Base-by-base conservation (phyloP, 106 monocot species). In the Narthecium ossifragum region DNA sequence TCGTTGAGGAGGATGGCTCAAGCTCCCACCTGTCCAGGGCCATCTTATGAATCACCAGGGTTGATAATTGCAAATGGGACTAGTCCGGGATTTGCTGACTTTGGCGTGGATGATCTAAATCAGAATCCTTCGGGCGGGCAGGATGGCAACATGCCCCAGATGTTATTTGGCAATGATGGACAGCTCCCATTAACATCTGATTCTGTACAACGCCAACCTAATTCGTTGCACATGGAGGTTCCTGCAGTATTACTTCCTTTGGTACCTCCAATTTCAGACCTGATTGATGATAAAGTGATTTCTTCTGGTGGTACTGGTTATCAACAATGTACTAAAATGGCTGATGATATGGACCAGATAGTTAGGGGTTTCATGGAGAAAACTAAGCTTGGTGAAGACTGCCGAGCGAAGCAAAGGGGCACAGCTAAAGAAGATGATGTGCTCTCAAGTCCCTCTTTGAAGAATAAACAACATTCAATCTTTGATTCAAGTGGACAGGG, bases 1-100 rank as follows among this genome's bases (percentile, higher is more conserved):
- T 61, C 63, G 69, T 28, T 66, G 4, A 62, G 83, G 61, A 77
- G 77, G 37, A 70, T 60, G 29, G 38, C 37, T 31, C 79, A 79
- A 29, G 71, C 31, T 14, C 64, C 79, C 47, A 17, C 71, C n/a
- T 34, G 34, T 57, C 40, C 73, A 52, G 74, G 66, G 20, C 26
- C 74, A 46, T 64, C 66, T 3, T 73, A 74, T 72, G 84, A 84
- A 15, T 36, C 69, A 11, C 30, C 80, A 9, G 64, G 49, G 13
- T 26, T 63, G 29, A 61, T 73, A 55, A 65, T 34, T 3, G 69
- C 75, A 31, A 71, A 74, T 78, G 69, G 67, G 41, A 31, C 26
- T n/a, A 75, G 70, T 50, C 77, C 86, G 4, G 70, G 51, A 59
- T 20, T 65, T 32, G 10, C 76, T 20, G 17, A 31, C 20, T n/a